Evolutionary conservation across 257 asterid genomes (phyloP), one percentile per base, ranked within the genome.

Genomic region (Henckelia pumila): DNA sequence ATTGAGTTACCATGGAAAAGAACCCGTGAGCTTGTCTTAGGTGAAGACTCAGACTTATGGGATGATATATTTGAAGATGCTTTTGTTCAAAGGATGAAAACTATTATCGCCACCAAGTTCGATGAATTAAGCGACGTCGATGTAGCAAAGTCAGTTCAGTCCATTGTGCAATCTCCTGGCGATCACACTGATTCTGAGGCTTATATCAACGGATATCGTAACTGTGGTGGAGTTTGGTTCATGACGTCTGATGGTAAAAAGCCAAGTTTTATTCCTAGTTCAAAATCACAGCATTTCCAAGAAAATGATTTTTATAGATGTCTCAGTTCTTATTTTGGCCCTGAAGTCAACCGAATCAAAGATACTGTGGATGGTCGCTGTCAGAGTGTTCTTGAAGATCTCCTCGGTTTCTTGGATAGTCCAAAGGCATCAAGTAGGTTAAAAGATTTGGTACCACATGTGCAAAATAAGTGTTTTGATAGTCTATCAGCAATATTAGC

Each of bases 1-100:
- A 80, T 90, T 80, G 97, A 93, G 80, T 81, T 88, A 75, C 99
- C 99, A 6, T 93, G 99, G 99, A 93, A 88, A 76, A 78, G 97
- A 68, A 90, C 89, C 2, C 88, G 88, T 0, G 99, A 93, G 82
- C 96, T 93, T 79, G 99, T 93, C 55, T 69, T 93, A 70, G 99
- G 97, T 9, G 96, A 86, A 76, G 99, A 93, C 61, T 93, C 97
- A 0, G 96, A 93, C 72, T 84, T 93, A 55, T 93, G 99, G 99
- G 92, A 88, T 67, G 99, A 90, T 80, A 90, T 90, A 58, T 93
- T 93, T 70, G 99, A 93, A 78, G 84, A 88, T 77, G 95, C 95
- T 74, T 93, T 93, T 76, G 87, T 84, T 74, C 89, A 78, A 71
- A 90, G 99, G 85, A 93, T 93, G 99, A 90, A 88, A 83, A 73